Conservation (phyloP, 208 protist genomes). For the Leishmania arabica region DNA sequence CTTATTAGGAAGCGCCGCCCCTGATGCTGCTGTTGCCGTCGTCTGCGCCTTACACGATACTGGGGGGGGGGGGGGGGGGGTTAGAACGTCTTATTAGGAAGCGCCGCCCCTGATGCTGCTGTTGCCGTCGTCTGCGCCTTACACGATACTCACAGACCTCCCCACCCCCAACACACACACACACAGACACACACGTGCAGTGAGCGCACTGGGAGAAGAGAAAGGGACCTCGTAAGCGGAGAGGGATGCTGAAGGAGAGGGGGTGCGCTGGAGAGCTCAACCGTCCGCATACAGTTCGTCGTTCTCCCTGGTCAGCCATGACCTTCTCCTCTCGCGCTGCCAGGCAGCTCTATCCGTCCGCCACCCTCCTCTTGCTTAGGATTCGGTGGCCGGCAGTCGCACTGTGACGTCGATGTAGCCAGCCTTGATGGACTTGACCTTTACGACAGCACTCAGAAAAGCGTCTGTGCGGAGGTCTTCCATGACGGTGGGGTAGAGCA, state of each 20-base stretch:
- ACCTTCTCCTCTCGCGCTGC: neutral
- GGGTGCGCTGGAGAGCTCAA: neutral
- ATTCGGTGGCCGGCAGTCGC: neutral
- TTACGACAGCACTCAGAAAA: constrained; percentile 25
- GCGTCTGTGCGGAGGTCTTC: constrained; percentile 44
- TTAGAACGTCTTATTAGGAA: too few species aligned
- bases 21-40: neutral
- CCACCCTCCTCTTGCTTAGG: neutral
- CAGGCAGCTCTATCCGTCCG: neutral
- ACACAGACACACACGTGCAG: too few species aligned
- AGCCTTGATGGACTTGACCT: constrained; percentile 47
- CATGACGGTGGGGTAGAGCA: constrained; percentile 39
- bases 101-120: too few species aligned
- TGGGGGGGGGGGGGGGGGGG: too few species aligned
- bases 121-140: neutral
- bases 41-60: neutral
- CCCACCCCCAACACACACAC: too few species aligned
- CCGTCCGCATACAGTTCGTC: neutral
- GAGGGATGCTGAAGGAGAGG: neutral
- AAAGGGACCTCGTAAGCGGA: neutral
- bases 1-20: too few species aligned
- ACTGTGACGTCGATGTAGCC: constrained; percentile 45
- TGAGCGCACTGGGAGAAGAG: neutral
- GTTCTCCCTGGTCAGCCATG: neutral
- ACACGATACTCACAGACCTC: neutral